These are phyloP conservation scores for Serendipita vermifera DNA, from an alignment of 768 basidiomycete genomes.

Conservation along the genomic window DNA sequence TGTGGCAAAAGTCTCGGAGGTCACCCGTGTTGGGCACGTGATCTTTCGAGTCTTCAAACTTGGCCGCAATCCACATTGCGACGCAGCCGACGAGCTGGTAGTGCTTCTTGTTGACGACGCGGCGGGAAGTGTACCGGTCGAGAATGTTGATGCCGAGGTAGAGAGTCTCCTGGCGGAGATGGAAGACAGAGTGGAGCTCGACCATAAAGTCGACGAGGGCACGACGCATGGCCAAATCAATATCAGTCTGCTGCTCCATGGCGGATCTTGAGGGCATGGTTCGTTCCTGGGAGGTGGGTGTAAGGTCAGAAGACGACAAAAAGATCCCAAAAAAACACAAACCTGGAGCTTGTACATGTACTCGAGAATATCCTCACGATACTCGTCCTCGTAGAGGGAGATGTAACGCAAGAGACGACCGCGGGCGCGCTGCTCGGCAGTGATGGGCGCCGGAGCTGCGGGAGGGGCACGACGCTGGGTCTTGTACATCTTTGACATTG, in stretches of 20 bases:
- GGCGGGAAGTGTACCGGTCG: conserved; percentile 97
- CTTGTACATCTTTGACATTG: too few relatives aligned
- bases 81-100: conserved; percentile 99
- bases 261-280: conserved; percentile 89
- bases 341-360: conserved; percentile 99
- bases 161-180: conserved; percentile 93
- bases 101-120: conserved; percentile 97
- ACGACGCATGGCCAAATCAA: conserved; percentile 98
- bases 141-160: conserved; percentile 98
- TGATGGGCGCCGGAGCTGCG: neutral
- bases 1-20: conserved; percentile 86
- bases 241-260: conserved; percentile 99
- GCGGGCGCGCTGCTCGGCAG: conserved; percentile 1
- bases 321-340: conserved; percentile 25
- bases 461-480: neutral
- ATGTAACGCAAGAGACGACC: conserved; percentile 5
- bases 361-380: conserved; percentile 77
- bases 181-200: conserved; percentile 96
- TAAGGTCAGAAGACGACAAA: conserved; percentile 10
- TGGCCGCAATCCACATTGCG: conserved; percentile 97
- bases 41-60: conserved; percentile 98
- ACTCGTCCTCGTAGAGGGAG: conserved; percentile 78
- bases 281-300: conserved; percentile 39
- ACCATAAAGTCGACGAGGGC: conserved; percentile 98
- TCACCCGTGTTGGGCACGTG: conserved; percentile 93